Base-by-base conservation (phyloP, 805 yeast genomes). In the Saccharomyces eubayanus region DNA sequence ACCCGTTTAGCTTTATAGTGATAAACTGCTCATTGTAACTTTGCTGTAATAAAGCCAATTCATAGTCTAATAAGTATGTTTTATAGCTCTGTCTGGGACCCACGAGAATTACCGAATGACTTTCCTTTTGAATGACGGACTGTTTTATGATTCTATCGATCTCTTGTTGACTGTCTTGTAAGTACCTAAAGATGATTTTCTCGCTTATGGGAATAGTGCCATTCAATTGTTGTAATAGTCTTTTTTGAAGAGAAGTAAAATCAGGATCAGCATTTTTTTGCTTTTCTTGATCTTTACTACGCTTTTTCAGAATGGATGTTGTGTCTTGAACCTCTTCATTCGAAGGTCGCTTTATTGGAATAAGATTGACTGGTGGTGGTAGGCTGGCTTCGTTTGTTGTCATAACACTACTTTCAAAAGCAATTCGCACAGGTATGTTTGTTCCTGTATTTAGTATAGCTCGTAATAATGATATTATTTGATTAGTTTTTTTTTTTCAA, bases 71-170 rank as follows among this genome's bases (percentile, higher is more conserved):
- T 2, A 87, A 68, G 1, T 80, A 70, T 0, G 91, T 75, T 65
- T 92, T 92, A 0, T 96, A 97, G 5, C 83, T 74, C 2, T 85
- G 82, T 46, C 90, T 72, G 0, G 96, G 89, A 0, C 98, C 98
- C 47, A 90, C 76, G 1, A 92, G 55, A 6, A 92, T 71, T 11
- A 84, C 80, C 2, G 97, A 92, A 64, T 88, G 89, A 6, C 96
- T 91, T 57, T 89, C 94, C 29, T 80, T 77, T 56, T 80, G 80
- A 27, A 74, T 71, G 0, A 90, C 76, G 0, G 96, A 84, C 56
- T 82, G 83, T 50, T 80, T 81, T 50, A 91, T 64, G 59, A 88
- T 66, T 11, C 73, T 70, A 56, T 78, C 79, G 1, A 91, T 65
- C 57, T 86, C 86, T 1, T 70, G 56, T 46, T 65, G 59, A 3